Conservation (phyloP, 2,329 filamentous ascomycete genomes). For the Colletotrichum plurivorum region DNA sequence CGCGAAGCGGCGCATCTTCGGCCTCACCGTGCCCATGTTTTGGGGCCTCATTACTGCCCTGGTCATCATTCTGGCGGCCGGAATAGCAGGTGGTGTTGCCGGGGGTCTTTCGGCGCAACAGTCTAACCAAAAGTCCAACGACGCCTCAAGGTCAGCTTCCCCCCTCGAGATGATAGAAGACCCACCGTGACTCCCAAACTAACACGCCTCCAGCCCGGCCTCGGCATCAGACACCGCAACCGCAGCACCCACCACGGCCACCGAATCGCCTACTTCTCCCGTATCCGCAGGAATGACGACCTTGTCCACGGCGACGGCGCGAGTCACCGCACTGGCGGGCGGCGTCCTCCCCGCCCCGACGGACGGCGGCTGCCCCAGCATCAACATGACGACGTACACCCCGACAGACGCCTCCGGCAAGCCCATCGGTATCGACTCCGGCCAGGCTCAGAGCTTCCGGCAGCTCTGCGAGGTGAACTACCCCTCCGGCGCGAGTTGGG, state of each 20-base stretch:
- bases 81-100: slow-evolving; percentile 42
- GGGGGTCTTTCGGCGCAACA: slow-evolving; percentile 39
- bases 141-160: slow-evolving; percentile 2
- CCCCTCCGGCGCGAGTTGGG: slow-evolving; percentile 27
- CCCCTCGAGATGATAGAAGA: no score
- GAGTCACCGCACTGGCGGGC: not conserved
- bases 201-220: not conserved
- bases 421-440: not conserved
- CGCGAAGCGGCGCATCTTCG: slow-evolving; percentile 32
- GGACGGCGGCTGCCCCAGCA: slow-evolving; percentile 41
- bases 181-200: not conserved
- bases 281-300: not conserved
- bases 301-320: not conserved
- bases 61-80: slow-evolving; percentile 40
- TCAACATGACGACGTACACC: slow-evolving; percentile 41
- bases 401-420: slow-evolving; percentile 34
- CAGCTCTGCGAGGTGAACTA: slow-evolving; percentile 43
- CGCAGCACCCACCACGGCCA: not conserved
- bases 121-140: slow-evolving; percentile 10
- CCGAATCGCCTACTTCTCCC: not conserved
- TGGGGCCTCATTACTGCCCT: slow-evolving; percentile 39
- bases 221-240: slow-evolving; percentile 2
- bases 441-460: slow-evolving; percentile 32
- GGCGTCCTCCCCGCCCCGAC: slow-evolving; percentile 36
- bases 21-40: slow-evolving; percentile 41